Base-by-base conservation (phyloP, 108 stramenopile genomes). In the Pseudonitzschia multiseries region DNA sequence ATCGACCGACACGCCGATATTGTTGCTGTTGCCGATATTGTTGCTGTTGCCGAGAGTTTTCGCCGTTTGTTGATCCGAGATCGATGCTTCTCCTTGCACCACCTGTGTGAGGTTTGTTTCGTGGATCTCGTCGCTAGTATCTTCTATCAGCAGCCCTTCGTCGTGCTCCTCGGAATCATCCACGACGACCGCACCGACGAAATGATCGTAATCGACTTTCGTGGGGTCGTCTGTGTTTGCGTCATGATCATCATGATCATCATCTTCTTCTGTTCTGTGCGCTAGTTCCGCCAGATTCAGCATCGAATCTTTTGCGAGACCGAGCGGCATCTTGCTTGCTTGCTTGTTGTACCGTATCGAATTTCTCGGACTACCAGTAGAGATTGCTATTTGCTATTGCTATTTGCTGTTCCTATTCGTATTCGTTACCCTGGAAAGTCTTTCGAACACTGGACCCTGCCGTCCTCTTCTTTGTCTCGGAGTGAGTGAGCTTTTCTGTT, bases 241-340 rank as follows among this genome's bases (percentile, higher is more conserved):
- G 29, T 40, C 36, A 2, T 62, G 4, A 18, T 33, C 54, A n/a
- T n/a, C 10, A 20, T 28, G 32, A 0, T 31, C 40, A 14, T n/a
- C 28, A 31, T 54, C 77, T 15, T 60, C 68, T 13, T 72, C 79
- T 33, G 33, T 56, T 65, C 80, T 70, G 20, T 46, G 27, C 12
- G 57, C 77, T 60, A 84, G 33, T 32, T 72, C 70, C 33, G 79
- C 73, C 65, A 84, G 70, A 57, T 84, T 76, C 52, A 80, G 70
- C 71, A 84, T 84, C 43, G 83, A 84, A 63, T 84, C 83, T 60
- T 71, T 79, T 17, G 83, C 79, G 17, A 83, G 54, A 57, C 83
- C 83, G 40, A 84, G 53, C 57, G 83, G 62, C 83, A 84, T 84
- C 74, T n/a, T 83, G n/a, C n/a, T n/a, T n/a, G n/a, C n/a, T n/a